phyloP scores from a whole-genome alignment of 2,329 filamentous ascomycete species.

The Fusarium kyushuense region DNA sequence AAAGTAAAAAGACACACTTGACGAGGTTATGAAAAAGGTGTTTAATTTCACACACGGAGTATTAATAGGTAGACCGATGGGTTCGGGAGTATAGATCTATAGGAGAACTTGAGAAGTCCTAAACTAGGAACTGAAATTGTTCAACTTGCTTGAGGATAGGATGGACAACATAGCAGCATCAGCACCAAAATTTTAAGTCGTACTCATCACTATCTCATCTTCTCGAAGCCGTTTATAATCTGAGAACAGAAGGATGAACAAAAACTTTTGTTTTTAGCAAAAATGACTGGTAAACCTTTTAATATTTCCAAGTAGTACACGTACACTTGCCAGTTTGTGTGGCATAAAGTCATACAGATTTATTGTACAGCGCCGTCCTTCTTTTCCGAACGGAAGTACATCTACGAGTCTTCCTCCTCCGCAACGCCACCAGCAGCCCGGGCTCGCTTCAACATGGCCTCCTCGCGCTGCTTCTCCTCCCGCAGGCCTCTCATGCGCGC shows the following conservation, averaged over 20 bases:
- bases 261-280: neutral
- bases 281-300: conserved; percentile 36
- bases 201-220: neutral
- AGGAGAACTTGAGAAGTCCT: conserved; percentile 5
- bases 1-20: conserved; percentile 65
- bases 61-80: conserved; percentile 16
- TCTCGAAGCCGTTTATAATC: neutral
- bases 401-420: conserved; percentile 50
- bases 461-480: conserved; percentile 71
- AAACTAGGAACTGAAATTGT: conserved; percentile 8
- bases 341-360: conserved; percentile 46
- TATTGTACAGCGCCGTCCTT: conserved; percentile 48
- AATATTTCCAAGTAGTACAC: conserved; percentile 47
- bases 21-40: conserved; percentile 37
- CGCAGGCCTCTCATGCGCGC: conserved; percentile 64
- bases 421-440: conserved; percentile 55
- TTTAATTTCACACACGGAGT: conserved; percentile 40
- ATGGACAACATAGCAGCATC: neutral
- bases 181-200: neutral
- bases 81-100: conserved; percentile 28
- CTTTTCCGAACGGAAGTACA: neutral
- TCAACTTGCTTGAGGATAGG: neutral
- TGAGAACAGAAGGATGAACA: neutral
- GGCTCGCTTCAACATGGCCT: conserved; percentile 61
- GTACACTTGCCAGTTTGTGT: conserved; percentile 46